These are phyloP conservation scores for Lachnellula hyalina DNA, from an alignment of 2,329 filamentous ascomycete species.

Conservation along the genomic window DNA sequence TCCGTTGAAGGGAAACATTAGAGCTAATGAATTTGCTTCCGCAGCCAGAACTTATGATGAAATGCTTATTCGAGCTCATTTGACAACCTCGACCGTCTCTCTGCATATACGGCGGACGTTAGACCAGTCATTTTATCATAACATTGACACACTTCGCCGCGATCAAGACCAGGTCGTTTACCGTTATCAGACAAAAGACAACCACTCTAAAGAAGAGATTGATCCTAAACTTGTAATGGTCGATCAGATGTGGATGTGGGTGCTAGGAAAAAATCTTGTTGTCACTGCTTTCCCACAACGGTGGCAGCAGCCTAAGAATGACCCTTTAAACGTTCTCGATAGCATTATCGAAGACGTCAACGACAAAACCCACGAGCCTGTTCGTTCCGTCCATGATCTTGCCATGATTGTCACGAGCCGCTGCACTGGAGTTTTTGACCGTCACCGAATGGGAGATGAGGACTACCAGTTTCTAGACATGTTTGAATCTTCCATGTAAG, in stretches of 20 bases:
- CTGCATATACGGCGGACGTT: slow-evolving; percentile 42
- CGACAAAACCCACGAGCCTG: slow-evolving; percentile 29
- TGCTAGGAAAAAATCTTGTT: slow-evolving; percentile 32
- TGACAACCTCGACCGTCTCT: slow-evolving; percentile 26
- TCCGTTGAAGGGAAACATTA: no score
- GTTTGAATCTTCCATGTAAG: slow-evolving; percentile 23
- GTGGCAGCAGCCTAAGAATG: slow-evolving; percentile 39
- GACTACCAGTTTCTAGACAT: slow-evolving; percentile 28
- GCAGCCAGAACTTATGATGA: slow-evolving; percentile 21
- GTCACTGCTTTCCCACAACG: slow-evolving; percentile 32
- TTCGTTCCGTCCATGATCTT: slow-evolving; percentile 38
- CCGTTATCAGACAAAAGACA: slow-evolving; percentile 21
- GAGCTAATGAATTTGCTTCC: no score
- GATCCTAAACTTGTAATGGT: slow-evolving; percentile 36
- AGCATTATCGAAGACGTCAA: slow-evolving; percentile 28
- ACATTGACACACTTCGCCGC: slow-evolving; percentile 35
- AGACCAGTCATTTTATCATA: slow-evolving; percentile 42
- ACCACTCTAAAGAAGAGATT: slow-evolving; percentile 4
- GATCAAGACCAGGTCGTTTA: slow-evolving; percentile 33
- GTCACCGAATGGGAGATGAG: slow-evolving; percentile 25
- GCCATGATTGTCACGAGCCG: slow-evolving; percentile 38
- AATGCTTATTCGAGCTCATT: slow-evolving; percentile 26
- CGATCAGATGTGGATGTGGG: slow-evolving; percentile 42
- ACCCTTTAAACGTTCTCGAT: slow-evolving; percentile 39
- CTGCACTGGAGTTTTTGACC: slow-evolving; percentile 38